Conservation (phyloP, 2,329 filamentous ascomycete genomes). For the Aspergillus versicolor region DNA sequence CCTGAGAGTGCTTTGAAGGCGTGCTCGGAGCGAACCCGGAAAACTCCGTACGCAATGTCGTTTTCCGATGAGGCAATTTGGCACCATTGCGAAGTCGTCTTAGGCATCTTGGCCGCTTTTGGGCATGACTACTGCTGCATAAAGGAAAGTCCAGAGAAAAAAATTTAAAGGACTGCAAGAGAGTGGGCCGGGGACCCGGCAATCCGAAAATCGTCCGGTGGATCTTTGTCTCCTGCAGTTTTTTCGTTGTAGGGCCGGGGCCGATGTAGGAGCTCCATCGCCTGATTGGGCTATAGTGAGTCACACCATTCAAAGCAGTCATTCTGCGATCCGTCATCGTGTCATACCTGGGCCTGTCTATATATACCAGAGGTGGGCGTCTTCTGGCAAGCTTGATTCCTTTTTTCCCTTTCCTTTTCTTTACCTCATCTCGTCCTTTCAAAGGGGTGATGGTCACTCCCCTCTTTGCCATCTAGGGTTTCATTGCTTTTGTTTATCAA, state of each 20-base stretch:
- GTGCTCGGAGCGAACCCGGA: background rate
- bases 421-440: conserved; percentile 38
- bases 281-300: conserved; percentile 23
- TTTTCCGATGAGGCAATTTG: conserved; percentile 18
- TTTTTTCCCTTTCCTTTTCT: conserved; percentile 13
- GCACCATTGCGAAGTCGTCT: conserved; percentile 12
- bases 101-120: background rate
- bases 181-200: conserved; percentile 1
- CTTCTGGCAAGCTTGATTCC: conserved; percentile 2
- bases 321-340: conserved; percentile 9
- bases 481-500: background rate
- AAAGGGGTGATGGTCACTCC: conserved; percentile 40
- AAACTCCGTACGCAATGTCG: conserved; percentile 15
- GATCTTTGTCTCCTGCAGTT: conserved; percentile 6
- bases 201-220: conserved; percentile 5
- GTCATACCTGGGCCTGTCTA: conserved; percentile 5
- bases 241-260: conserved; percentile 1
- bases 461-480: conserved; percentile 23
- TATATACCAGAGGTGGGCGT: conserved; percentile 15
- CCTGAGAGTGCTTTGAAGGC: background rate
- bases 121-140: background rate
- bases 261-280: conserved; percentile 7
- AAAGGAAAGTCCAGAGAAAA: background rate
- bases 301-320: conserved; percentile 24
- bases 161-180: background rate